phyloP scores from a whole-genome alignment of 2,329 filamentous ascomycete species.

The Bimuria novae-zelandiae region DNA sequence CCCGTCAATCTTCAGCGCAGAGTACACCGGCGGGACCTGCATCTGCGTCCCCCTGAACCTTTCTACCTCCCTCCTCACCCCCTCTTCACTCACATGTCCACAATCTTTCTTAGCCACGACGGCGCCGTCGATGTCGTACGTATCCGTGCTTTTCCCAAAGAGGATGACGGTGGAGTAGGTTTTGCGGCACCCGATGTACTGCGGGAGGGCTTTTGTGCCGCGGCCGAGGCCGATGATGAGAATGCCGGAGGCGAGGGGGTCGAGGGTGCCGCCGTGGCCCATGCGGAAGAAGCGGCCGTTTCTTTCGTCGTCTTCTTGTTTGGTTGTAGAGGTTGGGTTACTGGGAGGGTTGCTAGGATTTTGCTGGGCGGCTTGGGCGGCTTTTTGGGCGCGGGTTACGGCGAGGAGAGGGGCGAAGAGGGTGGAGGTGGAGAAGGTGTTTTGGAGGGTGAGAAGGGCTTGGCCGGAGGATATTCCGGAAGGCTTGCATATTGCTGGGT shows the following conservation, averaged over 20 bases:
- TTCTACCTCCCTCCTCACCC: constrained; percentile 24
- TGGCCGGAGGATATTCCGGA: constrained; percentile 9
- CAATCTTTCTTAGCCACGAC: constrained; percentile 17
- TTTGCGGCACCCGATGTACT: constrained; percentile 33
- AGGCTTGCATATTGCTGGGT: constrained; percentile 12
- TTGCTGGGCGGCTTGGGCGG: constrained; percentile 1
- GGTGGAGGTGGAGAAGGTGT: constrained; percentile 9
- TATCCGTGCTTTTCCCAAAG: constrained; percentile 38
- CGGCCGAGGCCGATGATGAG: constrained; percentile 38
- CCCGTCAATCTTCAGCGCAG: constrained; percentile 36
- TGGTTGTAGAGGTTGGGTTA: not conserved
- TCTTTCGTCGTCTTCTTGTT: constrained; percentile 14
- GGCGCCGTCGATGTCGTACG: constrained; percentile 32
- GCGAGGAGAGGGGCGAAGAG: constrained; percentile 12
- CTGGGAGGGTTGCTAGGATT: not conserved
- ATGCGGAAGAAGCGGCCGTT: constrained; percentile 31
- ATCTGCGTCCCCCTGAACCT: constrained; percentile 28
- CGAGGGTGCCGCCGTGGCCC: constrained; percentile 39
- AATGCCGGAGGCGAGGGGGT: constrained; percentile 36
- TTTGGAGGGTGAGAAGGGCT: constrained; percentile 12
- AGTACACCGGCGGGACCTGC: constrained; percentile 36
- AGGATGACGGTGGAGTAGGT: constrained; percentile 35
- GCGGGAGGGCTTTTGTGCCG: constrained; percentile 34
- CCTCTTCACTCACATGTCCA: constrained; percentile 23
- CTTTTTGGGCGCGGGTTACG: not conserved